Conservation (phyloP, 371 early-diverging fungal genomes). For the Haplosporangium sp. region DNA sequence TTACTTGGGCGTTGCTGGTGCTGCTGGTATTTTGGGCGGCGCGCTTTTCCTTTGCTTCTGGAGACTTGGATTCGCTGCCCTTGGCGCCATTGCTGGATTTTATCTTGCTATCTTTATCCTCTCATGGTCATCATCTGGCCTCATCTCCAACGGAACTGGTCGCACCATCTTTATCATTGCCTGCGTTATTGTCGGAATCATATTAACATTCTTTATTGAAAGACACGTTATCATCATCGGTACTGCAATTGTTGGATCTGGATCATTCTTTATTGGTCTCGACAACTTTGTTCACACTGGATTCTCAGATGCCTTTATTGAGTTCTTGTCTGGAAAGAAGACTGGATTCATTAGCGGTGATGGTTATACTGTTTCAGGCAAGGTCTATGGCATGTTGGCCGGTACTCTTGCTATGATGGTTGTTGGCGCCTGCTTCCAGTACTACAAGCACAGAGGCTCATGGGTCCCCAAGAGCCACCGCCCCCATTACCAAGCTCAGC, state of each 20-base stretch:
- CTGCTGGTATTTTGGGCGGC: conserved; percentile 66
- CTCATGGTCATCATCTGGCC: conserved; percentile 62
- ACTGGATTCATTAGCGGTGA: conserved; percentile 9
- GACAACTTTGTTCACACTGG: conserved; percentile 68
- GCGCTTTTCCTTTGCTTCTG: conserved; percentile 66
- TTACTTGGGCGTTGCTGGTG: conserved; percentile 64
- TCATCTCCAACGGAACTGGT: conserved; percentile 55
- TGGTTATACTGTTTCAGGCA: conserved; percentile 53
- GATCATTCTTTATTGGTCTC: conserved; percentile 66
- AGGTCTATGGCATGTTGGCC: conserved; percentile 69
- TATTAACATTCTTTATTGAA: conserved; percentile 67
- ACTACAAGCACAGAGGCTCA: conserved; percentile 48
- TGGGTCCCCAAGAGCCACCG: conserved; percentile 55
- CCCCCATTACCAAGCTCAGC: conserved; percentile 35
- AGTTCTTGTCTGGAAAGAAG: conserved; percentile 46
- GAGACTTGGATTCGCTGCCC: conserved; percentile 69
- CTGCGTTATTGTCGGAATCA: conserved; percentile 60
- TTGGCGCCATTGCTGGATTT: conserved; percentile 71
- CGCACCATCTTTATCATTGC: conserved; percentile 66
- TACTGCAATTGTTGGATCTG: conserved; percentile 68
- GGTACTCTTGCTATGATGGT: conserved; percentile 65
- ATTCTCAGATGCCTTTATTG: conserved; percentile 50
- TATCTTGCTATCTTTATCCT: conserved; percentile 68
- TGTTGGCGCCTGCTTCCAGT: conserved; percentile 67
- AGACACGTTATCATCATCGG: conserved; percentile 63